Evolutionary conservation across 1,284 basidiomycete species (phyloP), one percentile per base, ranked within the genome.

Genomic region (Microbotryum violaceum): DNA sequence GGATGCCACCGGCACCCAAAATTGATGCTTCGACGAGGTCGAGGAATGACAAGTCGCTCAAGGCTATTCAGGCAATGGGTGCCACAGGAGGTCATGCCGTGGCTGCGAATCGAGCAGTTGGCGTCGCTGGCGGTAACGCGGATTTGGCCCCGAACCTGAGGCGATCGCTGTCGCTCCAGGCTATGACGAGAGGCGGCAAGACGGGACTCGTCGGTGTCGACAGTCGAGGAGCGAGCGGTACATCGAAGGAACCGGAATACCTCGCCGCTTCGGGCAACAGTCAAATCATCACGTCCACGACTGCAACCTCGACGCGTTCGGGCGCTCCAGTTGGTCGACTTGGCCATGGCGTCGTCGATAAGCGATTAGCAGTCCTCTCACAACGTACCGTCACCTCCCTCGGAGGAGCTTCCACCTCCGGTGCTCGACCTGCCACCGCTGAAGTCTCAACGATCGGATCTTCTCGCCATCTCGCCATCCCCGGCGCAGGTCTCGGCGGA

Each of bases 211-310:
- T 12, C 49, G 49, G 14, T 16, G 49, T 8, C 31, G 45, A 21
- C 50, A 23, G 37, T 51, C 50, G 53, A 45, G 42, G 44, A 29
- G 21, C 58, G 58, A 21, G 55, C 27, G n/a, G 44, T 37, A 20
- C 37, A 12, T 3, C 56, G 49, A 12, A 50, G 57, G 25, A 61
- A 58, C 45, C 46, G 50, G 81, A 79, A 21, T 91, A 87, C 72
- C 81, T 88, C 63, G 89, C 91, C 52, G 92, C 92, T 5, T 96
- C 92, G 1, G 92, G 92, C 20, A 98, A 99, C 77, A 94, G 90
- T 68, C 89, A 97, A 54, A 82, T 84, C 49, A 85, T 97, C 72
- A 92, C 94, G 2, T 93, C 90, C 14, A 89, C 85, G 4, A 88
- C 89, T 9, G 91, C 89, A 6, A 96, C 93, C 5, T 89, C 88